A percentile compares a stretch with the other conserved stretches of the same genome.
phyloP scores from a whole-genome alignment of 2,329 filamentous ascomycete species.

The Xylariaceae sp. region DNA sequence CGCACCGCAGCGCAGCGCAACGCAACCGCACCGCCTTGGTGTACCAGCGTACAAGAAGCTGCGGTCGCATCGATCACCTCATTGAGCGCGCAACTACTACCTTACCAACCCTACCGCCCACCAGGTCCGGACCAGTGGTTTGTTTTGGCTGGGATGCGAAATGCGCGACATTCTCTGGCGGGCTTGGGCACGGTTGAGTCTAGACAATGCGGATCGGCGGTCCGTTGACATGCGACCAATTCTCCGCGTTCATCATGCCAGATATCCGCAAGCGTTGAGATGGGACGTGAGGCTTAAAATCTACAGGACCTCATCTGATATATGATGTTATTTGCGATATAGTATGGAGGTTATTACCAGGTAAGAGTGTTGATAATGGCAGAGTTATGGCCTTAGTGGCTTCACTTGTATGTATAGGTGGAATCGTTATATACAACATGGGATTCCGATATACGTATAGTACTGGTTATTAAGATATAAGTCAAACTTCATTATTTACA shows the following conservation, averaged over 20 bases:
- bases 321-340: not conserved
- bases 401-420: no score
- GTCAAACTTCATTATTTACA: no score
- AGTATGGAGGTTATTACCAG: no score
- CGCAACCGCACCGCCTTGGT: not conserved
- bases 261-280: conserved; percentile 19
- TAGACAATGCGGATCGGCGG: conserved; percentile 16
- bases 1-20: no score
- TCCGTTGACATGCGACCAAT: conserved; percentile 18
- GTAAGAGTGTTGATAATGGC: no score
- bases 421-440: no score
- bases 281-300: conserved; percentile 20
- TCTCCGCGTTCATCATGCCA: conserved; percentile 21
- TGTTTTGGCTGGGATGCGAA: not conserved
- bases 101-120: not conserved
- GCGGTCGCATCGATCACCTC: conserved; percentile 10
- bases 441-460: not conserved
- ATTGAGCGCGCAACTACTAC: not conserved
- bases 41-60: conserved; percentile 4
- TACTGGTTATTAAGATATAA: not conserved
- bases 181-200: conserved; percentile 13
- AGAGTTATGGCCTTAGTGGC: no score
- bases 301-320: conserved; percentile 13
- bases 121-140: not conserved
- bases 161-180: conserved; percentile 13